A percentile compares a stretch with the other conserved stretches of the same genome.
Conservation (phyloP, 768 basidiomycete genomes). For the Leccinum barrowsii region DNA sequence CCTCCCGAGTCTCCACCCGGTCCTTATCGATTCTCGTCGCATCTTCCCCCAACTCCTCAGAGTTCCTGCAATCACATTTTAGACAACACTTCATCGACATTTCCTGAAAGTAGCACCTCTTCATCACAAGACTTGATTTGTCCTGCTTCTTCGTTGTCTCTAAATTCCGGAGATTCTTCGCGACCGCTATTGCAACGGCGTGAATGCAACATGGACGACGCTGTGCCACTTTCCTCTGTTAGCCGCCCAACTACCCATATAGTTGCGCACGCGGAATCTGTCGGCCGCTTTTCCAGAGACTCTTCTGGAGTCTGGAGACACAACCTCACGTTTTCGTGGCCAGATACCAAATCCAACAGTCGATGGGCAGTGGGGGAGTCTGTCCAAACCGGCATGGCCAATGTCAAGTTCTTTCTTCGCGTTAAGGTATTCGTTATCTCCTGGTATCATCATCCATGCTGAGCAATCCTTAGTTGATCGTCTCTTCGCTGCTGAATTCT, state of each 20-base stretch:
- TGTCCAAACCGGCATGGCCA: conserved; percentile 58
- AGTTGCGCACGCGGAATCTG: conserved; percentile 57
- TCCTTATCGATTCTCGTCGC: conserved; percentile 16
- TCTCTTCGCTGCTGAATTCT: conserved; percentile 43
- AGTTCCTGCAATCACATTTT: conserved; percentile 28
- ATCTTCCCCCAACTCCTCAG: conserved; percentile 18
- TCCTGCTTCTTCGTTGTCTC: conserved; percentile 20
- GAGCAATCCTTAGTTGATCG: conserved; percentile 39
- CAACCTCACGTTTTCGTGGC: conserved; percentile 70
- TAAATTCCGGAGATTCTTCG: conserved; percentile 24
- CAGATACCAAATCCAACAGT: conserved; percentile 59
- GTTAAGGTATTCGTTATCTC: conserved; percentile 52
- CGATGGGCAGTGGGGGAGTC: conserved; percentile 83
- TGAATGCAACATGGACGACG: conserved; percentile 13
- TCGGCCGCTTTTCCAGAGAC: conserved; percentile 54
- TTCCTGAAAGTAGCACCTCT: conserved; percentile 6
- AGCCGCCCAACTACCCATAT: conserved; percentile 43
- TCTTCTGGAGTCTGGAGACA: conserved; percentile 57
- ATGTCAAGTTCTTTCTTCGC: conserved; percentile 67
- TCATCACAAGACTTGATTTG: conserved; percentile 21
- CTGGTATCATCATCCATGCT: conserved; percentile 10
- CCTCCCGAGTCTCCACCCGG: conserved; percentile 24
- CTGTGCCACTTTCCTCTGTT: conserved; percentile 6
- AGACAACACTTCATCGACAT: conserved; percentile 14
- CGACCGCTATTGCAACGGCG: conserved; percentile 24